These are phyloP conservation scores for Kandelia obovata DNA, from an alignment of 345 rosid species.

Conservation along the genomic window DNA sequence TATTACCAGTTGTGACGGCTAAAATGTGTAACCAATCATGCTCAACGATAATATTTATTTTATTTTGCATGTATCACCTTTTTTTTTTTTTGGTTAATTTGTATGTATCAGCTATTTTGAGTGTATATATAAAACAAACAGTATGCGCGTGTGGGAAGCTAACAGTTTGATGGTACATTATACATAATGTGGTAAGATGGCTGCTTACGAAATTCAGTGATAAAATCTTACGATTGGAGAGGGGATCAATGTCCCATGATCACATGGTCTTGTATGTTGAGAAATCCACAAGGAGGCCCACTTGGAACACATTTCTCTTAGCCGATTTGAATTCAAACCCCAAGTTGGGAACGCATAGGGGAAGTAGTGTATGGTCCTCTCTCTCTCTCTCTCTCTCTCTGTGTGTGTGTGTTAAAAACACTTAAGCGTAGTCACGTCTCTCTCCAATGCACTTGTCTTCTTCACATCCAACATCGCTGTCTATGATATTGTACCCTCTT, in stretches of 20 bases:
- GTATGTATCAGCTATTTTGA: too few species aligned
- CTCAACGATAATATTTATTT: too few species aligned
- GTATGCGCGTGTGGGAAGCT: neutral
- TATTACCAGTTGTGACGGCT: too few species aligned
- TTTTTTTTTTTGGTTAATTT: too few species aligned
- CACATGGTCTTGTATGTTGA: constrained; percentile 64
- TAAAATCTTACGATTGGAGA: constrained; percentile 7
- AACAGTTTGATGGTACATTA: neutral
- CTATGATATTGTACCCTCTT: constrained; percentile 44
- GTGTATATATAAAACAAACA: neutral
- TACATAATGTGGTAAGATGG: neutral
- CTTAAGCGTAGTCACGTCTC: constrained; percentile 35
- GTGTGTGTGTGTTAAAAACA: neutral
- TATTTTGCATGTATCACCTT: too few species aligned
- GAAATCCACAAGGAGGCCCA: constrained; percentile 67
- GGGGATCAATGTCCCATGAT: constrained; percentile 33
- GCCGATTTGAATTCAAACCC: constrained; percentile 62
- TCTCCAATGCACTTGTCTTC: constrained; percentile 75
- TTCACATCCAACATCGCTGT: constrained; percentile 69
- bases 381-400: constrained; percentile 12
- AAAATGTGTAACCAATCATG: too few species aligned
- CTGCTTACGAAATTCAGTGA: constrained; percentile 12
- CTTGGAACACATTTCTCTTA: constrained; percentile 57
- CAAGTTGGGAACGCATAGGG: constrained; percentile 43
- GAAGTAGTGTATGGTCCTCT: constrained; percentile 9